Conservation (phyloP, 352 stramenopile species). For the Globisporangium polare region DNA sequence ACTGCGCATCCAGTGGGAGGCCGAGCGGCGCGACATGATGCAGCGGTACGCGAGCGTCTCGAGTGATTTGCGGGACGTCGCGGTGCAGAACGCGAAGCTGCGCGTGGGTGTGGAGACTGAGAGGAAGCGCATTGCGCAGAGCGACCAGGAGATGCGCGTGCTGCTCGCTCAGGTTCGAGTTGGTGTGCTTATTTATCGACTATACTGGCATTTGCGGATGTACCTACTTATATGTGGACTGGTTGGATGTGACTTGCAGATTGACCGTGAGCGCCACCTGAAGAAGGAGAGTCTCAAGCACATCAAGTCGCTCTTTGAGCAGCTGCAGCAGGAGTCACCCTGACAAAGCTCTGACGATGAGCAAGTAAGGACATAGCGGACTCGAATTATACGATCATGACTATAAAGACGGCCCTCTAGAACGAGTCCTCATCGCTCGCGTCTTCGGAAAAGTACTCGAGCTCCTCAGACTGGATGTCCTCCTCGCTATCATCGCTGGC, state of each 20-base stretch:
- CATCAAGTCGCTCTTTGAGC: conserved; percentile 75
- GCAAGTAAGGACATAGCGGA: not conserved
- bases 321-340: conserved; percentile 51
- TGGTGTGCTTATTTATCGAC: not conserved
- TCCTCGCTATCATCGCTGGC: conserved; percentile 56
- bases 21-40: conserved; percentile 30
- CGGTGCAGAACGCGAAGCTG: conserved; percentile 46
- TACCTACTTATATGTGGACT: not conserved
- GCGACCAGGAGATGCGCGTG: conserved; percentile 64
- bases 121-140: conserved; percentile 36
- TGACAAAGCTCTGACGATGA: conserved; percentile 12
- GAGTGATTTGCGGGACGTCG: conserved; percentile 39
- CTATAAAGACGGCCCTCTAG: conserved; percentile 21
- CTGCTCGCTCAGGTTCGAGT: conserved; percentile 38
- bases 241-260: conserved; percentile 19
- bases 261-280: conserved; percentile 60
- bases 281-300: conserved; percentile 71
- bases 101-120: conserved; percentile 41
- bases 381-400: not conserved
- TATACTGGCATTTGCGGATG: not conserved
- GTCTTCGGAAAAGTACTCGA: conserved; percentile 84
- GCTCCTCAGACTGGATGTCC: conserved; percentile 66
- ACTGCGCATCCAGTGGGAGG: conserved; percentile 31
- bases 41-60: conserved; percentile 35
- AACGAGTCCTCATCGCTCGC: conserved; percentile 80